phyloP scores from a whole-genome alignment of 208 protist genomes.

The Naegleria lovaniensis region DNA sequence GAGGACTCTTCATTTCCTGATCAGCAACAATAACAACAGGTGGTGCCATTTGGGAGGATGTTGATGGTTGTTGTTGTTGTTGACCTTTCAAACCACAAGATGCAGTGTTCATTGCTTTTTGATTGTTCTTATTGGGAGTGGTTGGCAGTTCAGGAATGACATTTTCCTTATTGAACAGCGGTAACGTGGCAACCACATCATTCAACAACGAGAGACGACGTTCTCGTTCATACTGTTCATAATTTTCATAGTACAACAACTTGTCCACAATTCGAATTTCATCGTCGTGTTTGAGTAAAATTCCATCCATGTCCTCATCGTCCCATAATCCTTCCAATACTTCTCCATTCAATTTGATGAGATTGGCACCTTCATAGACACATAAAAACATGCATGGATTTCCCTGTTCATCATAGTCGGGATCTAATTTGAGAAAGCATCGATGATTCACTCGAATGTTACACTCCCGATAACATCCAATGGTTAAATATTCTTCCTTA shows the following conservation, averaged over 20 bases:
- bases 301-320: not conserved
- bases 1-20: not conserved
- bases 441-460: not conserved
- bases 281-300: not conserved
- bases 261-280: not conserved
- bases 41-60: not conserved
- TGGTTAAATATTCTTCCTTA: not conserved
- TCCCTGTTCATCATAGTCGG: not conserved
- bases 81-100: too few relatives aligned
- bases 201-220: not conserved
- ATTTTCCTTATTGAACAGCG: not conserved
- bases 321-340: not conserved
- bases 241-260: not conserved
- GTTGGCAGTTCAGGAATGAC: too few relatives aligned
- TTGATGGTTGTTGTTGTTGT: not conserved
- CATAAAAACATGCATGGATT: not conserved
- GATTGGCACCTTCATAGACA: not conserved
- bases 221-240: not conserved
- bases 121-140: too few relatives aligned
- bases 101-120: too few relatives aligned
- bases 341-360: not conserved
- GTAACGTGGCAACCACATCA: not conserved
- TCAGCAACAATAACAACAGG: not conserved
- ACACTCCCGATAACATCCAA: not conserved
- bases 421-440: not conserved